phyloP scores from a whole-genome alignment of 805 yeast species.

The Huiozyma naganishii region DNA sequence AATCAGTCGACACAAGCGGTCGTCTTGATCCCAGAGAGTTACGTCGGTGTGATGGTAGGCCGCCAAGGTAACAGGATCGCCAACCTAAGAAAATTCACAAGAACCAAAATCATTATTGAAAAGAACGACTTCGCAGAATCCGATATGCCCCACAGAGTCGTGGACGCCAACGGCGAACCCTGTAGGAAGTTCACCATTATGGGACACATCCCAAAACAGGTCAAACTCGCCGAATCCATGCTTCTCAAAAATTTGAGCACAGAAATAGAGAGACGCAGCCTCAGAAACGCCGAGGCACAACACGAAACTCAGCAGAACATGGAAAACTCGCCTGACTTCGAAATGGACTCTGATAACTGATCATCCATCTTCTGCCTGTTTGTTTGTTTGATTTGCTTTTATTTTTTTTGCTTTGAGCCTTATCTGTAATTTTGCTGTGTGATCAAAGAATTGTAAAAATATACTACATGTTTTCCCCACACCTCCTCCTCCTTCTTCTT shows the following conservation, averaged over 20 bases:
- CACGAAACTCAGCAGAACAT: not conserved
- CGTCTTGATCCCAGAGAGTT: constrained; percentile 53
- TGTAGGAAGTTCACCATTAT: constrained; percentile 53
- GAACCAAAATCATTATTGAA: constrained; percentile 68
- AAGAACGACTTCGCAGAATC: constrained; percentile 37
- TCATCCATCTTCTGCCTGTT: not conserved
- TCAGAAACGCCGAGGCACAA: constrained; percentile 6
- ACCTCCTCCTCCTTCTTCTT: no score
- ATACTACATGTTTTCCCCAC: no score
- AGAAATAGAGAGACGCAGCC: constrained; percentile 42
- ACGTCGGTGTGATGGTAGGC: constrained; percentile 86
- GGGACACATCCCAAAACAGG: constrained; percentile 37
- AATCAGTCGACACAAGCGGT: constrained; percentile 4
- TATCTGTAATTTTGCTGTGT: no score
- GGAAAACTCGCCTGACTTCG: not conserved
- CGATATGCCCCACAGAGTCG: not conserved
- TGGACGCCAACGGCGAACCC: constrained; percentile 6
- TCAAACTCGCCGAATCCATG: constrained; percentile 49
- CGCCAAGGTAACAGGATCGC: constrained; percentile 77
- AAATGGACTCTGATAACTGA: not conserved
- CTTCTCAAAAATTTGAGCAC: constrained; percentile 47
- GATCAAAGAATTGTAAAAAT: no score
- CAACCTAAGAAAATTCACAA: constrained; percentile 68
- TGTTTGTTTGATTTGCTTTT: no score
- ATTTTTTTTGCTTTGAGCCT: no score